Evolutionary conservation across 169 alveolate species (phyloP), one percentile per base, ranked within the genome.

Genomic region (Babesia bovis): DNA sequence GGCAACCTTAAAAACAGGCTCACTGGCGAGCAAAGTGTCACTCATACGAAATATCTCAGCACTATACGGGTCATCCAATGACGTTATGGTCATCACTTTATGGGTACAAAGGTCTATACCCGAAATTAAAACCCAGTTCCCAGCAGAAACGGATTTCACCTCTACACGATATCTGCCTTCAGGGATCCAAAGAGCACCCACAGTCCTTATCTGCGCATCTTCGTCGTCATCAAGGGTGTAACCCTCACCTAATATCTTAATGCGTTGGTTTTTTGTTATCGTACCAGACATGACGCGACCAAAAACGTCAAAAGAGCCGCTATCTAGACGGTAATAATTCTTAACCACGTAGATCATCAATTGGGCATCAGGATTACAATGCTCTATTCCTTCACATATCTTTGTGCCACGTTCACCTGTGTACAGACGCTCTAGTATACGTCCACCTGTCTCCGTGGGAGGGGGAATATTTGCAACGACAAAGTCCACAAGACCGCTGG

Each of bases 241-340:
- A 40, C 89, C 89, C 83, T 93, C 97, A 13, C 99, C 99, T 55
- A 96, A 83, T n/a, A 98, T 94, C 83, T 89, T 93, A 56, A 98
- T 97, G 4, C 93, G 90, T 61, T 96, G 96, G 0, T 98, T 98
- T 77, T 94, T 94, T 66, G 78, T 74, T 28, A 98, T 66, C 17
- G 98, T 96, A 41, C 99, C 99, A 28, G 98, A 93, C 91, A 96
- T 76, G 36, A 98, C 98, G 52, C 99, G 89, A 0, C 99, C 99
- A 58, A 96, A 94, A 47, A 95, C 90, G 76, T 96, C 98, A 72
- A 98, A 95, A 57, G 95, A 73, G 60, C 87, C 87, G 66, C 96
- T 89, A 59, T 92, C 96, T 44, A 94, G 94, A 44, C 97, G 83
- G 85, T 96, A 98, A 88, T 95, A 96, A 82, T 95, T 93, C 84